Conservation (phyloP, 202 grass and related monocot genomes). For the Tripidium arundinaceum region DNA sequence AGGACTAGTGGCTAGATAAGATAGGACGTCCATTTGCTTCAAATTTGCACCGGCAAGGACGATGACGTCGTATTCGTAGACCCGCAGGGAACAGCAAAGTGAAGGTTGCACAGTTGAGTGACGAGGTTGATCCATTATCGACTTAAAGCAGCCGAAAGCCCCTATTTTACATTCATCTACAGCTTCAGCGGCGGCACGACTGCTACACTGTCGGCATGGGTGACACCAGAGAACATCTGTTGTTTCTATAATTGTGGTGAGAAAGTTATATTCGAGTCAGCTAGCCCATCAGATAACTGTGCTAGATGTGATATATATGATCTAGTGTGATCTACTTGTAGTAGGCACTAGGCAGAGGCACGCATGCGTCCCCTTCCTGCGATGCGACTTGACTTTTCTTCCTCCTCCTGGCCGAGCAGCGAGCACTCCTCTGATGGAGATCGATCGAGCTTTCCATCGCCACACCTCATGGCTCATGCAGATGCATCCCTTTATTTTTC, state of each 20-base stretch:
- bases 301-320: not conserved
- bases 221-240: not conserved
- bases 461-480: not conserved
- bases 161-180: not conserved
- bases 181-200: not conserved
- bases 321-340: not conserved
- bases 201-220: not conserved
- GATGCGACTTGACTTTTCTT: not conserved
- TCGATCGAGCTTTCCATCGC: not conserved
- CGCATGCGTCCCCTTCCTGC: not conserved
- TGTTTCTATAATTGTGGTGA: not conserved
- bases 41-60: not conserved
- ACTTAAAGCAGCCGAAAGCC: constrained; percentile 7
- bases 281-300: not conserved
- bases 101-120: constrained; percentile 1
- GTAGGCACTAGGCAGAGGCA: not conserved
- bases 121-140: constrained; percentile 3
- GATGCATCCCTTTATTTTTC: not conserved
- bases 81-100: not conserved
- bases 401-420: not conserved
- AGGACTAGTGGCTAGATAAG: not conserved
- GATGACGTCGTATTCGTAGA: not conserved
- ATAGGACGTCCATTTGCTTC: not conserved
- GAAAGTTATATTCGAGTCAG: not conserved
- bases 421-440: not conserved